Evolutionary conservation across 768 basidiomycete species (phyloP).

Genomic region (Podaxis sp.): DNA sequence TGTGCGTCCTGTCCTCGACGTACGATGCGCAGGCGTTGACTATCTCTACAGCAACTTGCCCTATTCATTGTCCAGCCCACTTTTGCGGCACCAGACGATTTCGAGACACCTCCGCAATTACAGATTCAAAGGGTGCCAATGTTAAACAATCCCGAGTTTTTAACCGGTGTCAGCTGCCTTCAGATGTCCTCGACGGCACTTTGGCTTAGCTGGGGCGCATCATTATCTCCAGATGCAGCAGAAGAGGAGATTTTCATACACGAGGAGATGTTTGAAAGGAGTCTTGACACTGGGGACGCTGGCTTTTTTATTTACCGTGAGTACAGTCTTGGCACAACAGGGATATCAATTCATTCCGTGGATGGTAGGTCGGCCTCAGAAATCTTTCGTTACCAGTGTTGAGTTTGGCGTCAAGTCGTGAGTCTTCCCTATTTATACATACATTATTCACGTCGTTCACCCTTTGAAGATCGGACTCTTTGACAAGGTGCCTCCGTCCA

Average conservation of each 20-base stretch:
- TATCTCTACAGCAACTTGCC: slow-evolving; percentile 21
- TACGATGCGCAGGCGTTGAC: slow-evolving; percentile 8
- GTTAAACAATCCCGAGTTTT: slow-evolving; percentile 26
- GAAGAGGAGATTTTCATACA: neutral
- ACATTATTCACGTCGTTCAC: neutral
- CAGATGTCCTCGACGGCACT: slow-evolving; percentile 55
- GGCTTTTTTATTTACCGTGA: neutral
- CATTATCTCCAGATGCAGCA: neutral
- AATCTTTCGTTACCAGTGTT: slow-evolving; percentile 5
- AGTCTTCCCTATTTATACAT: neutral
- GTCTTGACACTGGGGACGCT: neutral
- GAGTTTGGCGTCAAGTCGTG: slow-evolving; percentile 5
- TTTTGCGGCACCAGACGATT: slow-evolving; percentile 4
- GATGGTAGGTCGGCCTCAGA: neutral
- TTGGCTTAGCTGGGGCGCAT: slow-evolving; percentile 39
- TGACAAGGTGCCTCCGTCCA: neutral
- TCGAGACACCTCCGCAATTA: slow-evolving; percentile 8
- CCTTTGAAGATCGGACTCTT: neutral
- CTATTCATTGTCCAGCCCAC: slow-evolving; percentile 22
- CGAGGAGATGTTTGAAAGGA: slow-evolving; percentile 1
- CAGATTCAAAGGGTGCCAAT: slow-evolving; percentile 18
- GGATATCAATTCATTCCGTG: neutral
- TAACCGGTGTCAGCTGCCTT: slow-evolving; percentile 43
- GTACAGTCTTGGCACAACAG: neutral
- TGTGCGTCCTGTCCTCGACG: slow-evolving; percentile 27